Percentiles rank a stretch among this genome's conserved stretches.
These are phyloP conservation scores for Aureobasidium sp. DNA, from an alignment of 2,329 filamentous ascomycete genomes.

Conservation along the genomic window DNA sequence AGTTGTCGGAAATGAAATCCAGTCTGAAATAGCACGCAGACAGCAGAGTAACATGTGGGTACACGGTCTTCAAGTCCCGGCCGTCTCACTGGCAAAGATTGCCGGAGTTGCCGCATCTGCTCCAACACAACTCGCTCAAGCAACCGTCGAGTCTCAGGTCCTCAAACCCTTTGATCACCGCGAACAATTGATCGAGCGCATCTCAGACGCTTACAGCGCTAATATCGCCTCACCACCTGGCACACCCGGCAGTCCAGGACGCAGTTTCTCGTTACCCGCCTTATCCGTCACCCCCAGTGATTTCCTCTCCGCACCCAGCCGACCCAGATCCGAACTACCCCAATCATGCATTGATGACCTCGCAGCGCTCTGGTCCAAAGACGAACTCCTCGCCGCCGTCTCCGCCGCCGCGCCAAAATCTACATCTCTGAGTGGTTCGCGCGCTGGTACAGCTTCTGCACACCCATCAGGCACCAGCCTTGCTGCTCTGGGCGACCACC, in stretches of 20 bases:
- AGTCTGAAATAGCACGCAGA: slow-evolving; percentile 68
- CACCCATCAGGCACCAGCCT: slow-evolving; percentile 31
- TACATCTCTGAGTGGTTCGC: slow-evolving; percentile 69
- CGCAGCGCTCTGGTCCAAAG: slow-evolving; percentile 71
- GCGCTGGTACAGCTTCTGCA: slow-evolving; percentile 32
- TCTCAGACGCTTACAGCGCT: slow-evolving; percentile 64
- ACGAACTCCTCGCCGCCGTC: slow-evolving; percentile 61
- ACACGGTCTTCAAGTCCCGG: slow-evolving; percentile 63
- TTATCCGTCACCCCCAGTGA: slow-evolving; percentile 37
- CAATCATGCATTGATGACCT: slow-evolving; percentile 65
- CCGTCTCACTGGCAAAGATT: slow-evolving; percentile 57
- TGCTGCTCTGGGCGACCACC: slow-evolving; percentile 20
- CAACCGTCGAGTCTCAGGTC: slow-evolving; percentile 55
- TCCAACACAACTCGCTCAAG: slow-evolving; percentile 38
- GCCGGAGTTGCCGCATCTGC: slow-evolving; percentile 33
- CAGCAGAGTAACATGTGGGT: slow-evolving; percentile 74
- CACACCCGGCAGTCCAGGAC: slow-evolving; percentile 44
- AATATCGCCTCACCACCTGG: slow-evolving; percentile 56
- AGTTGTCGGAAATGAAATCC: slow-evolving; percentile 61
- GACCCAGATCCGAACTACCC: slow-evolving; percentile 54
- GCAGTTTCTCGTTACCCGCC: slow-evolving; percentile 56
- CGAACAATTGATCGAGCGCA: slow-evolving; percentile 62
- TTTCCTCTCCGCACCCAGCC: slow-evolving; percentile 19
- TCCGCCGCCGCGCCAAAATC: slow-evolving; percentile 62
- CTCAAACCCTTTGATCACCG: slow-evolving; percentile 71